A percentile compares a stretch with the other conserved stretches of the same genome.
phyloP scores from a whole-genome alignment of 345 rosid genomes.

The Eucalyptus curtisii region DNA sequence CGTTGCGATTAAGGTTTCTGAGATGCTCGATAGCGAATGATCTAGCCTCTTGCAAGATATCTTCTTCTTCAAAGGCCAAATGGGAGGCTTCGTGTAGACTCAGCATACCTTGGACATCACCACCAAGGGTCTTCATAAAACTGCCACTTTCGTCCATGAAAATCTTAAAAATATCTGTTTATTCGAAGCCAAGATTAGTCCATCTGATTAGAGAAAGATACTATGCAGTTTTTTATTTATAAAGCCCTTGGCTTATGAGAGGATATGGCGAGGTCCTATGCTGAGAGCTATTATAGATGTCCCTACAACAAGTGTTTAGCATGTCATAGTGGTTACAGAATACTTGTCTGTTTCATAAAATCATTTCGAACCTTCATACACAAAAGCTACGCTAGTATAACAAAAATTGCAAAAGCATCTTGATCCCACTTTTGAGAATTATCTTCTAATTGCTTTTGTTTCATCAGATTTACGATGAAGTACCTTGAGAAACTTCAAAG shows the following conservation, averaged over 20 bases:
- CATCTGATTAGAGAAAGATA: background rate
- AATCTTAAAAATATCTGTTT: slow-evolving; percentile 9
- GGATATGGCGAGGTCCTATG: background rate
- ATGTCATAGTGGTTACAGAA: background rate
- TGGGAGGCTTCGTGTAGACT: slow-evolving; percentile 24
- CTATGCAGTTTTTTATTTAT: background rate
- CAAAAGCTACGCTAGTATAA: background rate
- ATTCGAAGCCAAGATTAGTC: background rate
- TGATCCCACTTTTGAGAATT: no score
- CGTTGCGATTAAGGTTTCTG: background rate
- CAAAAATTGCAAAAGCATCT: no score
- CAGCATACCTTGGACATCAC: slow-evolving; percentile 12
- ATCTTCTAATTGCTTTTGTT: no score
- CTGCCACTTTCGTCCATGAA: slow-evolving; percentile 6
- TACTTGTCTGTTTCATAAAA: background rate
- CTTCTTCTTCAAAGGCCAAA: slow-evolving; percentile 19
- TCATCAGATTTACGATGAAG: no score
- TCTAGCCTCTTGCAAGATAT: background rate
- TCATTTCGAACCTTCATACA: background rate
- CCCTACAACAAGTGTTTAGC: background rate
- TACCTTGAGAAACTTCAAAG: slow-evolving; percentile 18
- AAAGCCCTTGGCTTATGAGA: background rate
- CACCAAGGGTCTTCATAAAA: background rate
- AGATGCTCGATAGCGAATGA: background rate
- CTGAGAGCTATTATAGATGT: background rate